Base-by-base conservation (phyloP, 2,329 filamentous ascomycete genomes). In the Chrysosporium queenslandicum region DNA sequence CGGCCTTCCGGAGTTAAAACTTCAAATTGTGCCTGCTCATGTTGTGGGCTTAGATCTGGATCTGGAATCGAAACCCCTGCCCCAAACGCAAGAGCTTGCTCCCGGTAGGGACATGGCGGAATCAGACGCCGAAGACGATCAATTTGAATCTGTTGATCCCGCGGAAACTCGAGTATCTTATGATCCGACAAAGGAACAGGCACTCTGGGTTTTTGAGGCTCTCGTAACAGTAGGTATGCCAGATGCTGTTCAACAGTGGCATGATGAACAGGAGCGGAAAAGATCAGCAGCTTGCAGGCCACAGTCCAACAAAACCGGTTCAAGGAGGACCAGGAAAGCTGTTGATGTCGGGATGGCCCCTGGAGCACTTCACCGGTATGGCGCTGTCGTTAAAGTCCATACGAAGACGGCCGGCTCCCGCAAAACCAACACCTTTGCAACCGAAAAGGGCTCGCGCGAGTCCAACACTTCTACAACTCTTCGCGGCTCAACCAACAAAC, bases 21-120 rank as follows among this genome's bases (percentile, higher is more conserved):
- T 97, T 20, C 82, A 86, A 1, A 94, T 86, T 62, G 74, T 83
- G 3, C 92, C 92, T 0, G 75, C 81, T 1, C 78, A 86, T 27
- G 76, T 96, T 14, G 87, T 95, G 2, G 81, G 82, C 0, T 77
- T 97, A 36, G 82, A 94, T 61, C 70, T 96, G 21, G 78, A 81
- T 9, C 74, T 76, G 0, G 90, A 96, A 63, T 50, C 23, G 29
- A 52, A 30, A 9, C 42, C 45, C 46, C 3, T 20, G 18, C 30
- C 51, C 9, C 29, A 43, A 32, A 18, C 46, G 11, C 32, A 29
- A 32, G 23, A 16, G 20, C 34, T 37, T 14, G 39, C 43, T 36
- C 2, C 36, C 3, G 23, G 2, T 57, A 58, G 34, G 58, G 66
- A 67, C 39, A 64, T 63, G 16, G 63, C 66, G 1, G 67, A 68